A percentile compares a stretch with the other conserved stretches of the same genome.
Conservation (phyloP, 2,329 filamentous ascomycete genomes). For the Zopfia rhizophila region DNA sequence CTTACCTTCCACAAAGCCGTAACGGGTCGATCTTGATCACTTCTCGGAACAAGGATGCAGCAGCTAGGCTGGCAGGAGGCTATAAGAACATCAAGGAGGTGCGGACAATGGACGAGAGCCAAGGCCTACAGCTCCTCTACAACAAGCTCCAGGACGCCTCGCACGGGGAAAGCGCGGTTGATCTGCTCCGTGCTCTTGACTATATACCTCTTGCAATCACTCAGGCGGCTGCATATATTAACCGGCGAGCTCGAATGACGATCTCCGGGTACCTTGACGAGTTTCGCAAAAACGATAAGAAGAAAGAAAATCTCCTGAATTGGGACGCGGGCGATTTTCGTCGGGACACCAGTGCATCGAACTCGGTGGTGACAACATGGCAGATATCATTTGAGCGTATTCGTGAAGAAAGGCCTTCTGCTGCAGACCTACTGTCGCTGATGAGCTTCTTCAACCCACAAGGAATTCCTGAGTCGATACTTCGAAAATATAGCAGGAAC, state of each 20-base stretch:
- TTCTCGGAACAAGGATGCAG: constrained; percentile 17
- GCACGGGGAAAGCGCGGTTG: constrained; percentile 11
- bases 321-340: constrained; percentile 43
- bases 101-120: constrained; percentile 26
- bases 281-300: constrained; percentile 46
- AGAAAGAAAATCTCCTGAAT: constrained; percentile 31
- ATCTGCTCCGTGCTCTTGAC: constrained; percentile 35
- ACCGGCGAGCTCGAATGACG: constrained; percentile 17
- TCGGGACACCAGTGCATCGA: constrained; percentile 45
- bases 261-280: constrained; percentile 50
- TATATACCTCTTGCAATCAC: constrained; percentile 47
- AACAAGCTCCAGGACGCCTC: constrained; percentile 27
- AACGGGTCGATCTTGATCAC: constrained; percentile 23
- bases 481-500: too few species aligned
- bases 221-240: constrained; percentile 49
- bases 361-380: constrained; percentile 53
- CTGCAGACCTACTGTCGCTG: constrained; percentile 57
- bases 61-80: constrained; percentile 22
- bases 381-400: constrained; percentile 48
- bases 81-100: constrained; percentile 28
- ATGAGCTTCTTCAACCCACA: constrained; percentile 61
- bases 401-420: constrained; percentile 37
- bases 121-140: constrained; percentile 29
- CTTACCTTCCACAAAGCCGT: constrained; percentile 20
- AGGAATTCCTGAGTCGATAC: constrained; percentile 50